Evolutionary conservation across 176 grass and related monocot species (phyloP).

Genomic region (Rhipidocladum racemiflorum): DNA sequence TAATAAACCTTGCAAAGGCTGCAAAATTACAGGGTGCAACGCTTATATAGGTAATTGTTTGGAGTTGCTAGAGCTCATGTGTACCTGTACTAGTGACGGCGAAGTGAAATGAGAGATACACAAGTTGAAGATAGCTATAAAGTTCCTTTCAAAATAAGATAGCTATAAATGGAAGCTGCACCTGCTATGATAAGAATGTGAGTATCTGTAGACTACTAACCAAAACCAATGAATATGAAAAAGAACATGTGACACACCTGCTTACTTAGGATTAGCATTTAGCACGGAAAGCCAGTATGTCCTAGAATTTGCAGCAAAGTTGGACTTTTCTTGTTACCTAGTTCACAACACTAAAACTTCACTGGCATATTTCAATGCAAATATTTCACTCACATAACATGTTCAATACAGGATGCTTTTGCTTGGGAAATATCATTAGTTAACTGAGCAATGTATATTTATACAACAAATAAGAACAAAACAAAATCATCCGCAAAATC

Average conservation of each 20-base stretch:
- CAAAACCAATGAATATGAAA: constrained; percentile 17
- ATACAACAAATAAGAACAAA: constrained; percentile 1
- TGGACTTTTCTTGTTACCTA: neutral
- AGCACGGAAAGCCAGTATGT: neutral
- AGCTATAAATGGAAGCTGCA: constrained; percentile 19
- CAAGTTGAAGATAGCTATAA: constrained; percentile 7
- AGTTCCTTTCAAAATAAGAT: constrained; percentile 6
- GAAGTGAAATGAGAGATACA: neutral
- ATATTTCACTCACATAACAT: neutral
- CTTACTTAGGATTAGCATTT: constrained; percentile 11
- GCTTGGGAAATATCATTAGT: neutral
- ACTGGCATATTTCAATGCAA: neutral
- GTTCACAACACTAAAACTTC: no score
- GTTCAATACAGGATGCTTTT: neutral
- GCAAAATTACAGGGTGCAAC: neutral
- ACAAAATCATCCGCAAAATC: neutral
- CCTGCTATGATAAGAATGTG: constrained; percentile 7
- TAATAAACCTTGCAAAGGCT: neutral
- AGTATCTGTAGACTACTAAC: constrained; percentile 7
- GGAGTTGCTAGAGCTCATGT: neutral
- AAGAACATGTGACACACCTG: neutral
- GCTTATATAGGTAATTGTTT: neutral
- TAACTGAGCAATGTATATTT: neutral
- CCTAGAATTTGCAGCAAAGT: neutral
- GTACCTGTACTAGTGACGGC: neutral